Conservation (phyloP, 2,329 filamentous ascomycete genomes). For the Colletotrichum gloeosporioides region DNA sequence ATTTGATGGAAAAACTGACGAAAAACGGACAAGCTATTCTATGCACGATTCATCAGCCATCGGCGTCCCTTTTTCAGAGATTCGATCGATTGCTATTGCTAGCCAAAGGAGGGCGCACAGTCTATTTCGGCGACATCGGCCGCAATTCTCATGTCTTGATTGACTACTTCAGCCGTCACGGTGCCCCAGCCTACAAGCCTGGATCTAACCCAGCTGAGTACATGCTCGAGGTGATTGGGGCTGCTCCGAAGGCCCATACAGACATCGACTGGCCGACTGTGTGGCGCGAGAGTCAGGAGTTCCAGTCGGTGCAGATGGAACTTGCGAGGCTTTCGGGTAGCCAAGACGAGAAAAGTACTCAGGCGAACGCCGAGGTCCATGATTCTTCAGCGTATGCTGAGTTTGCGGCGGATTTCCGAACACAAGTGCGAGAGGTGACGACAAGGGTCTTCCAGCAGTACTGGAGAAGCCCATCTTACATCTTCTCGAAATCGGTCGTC, state of each 20-base stretch:
- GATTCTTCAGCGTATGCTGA: not conserved
- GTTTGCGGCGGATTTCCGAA: slow-evolving; percentile 70
- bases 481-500: slow-evolving; percentile 73
- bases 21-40: slow-evolving; percentile 51
- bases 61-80: slow-evolving; percentile 17
- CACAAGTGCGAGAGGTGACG: slow-evolving; percentile 66
- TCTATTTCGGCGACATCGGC: slow-evolving; percentile 61
- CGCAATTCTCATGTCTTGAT: slow-evolving; percentile 51
- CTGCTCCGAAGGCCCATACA: slow-evolving; percentile 48
- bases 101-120: slow-evolving; percentile 36
- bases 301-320: slow-evolving; percentile 19
- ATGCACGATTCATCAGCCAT: slow-evolving; percentile 25
- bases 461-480: slow-evolving; percentile 78
- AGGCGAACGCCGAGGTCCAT: not conserved
- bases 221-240: slow-evolving; percentile 36
- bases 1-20: slow-evolving; percentile 70
- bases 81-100: slow-evolving; percentile 22
- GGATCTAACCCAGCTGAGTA: slow-evolving; percentile 60
- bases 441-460: slow-evolving; percentile 77
- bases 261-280: slow-evolving; percentile 53
- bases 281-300: slow-evolving; percentile 50
- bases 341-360: not conserved
- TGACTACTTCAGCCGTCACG: slow-evolving; percentile 57
- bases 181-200: slow-evolving; percentile 49
- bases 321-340: slow-evolving; percentile 13